Conservation (phyloP, 2,329 filamentous ascomycete genomes). For the Shiraia sp. region DNA sequence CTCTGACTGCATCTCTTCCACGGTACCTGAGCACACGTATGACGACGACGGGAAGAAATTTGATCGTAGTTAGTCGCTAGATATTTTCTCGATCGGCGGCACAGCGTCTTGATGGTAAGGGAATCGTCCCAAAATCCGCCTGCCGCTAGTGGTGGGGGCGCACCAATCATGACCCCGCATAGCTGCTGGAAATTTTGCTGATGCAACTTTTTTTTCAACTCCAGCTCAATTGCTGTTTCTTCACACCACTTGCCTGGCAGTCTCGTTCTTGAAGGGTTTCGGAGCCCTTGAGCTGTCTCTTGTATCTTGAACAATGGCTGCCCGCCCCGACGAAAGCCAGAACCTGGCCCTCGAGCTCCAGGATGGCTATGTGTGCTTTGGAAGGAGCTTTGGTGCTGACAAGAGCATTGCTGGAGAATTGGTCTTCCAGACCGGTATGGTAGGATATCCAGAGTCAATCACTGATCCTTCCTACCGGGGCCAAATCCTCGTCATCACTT, state of each 20-base stretch:
- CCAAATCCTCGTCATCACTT: slow-evolving; percentile 95
- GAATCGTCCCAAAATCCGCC: too few species aligned
- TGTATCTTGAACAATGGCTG: slow-evolving; percentile 35
- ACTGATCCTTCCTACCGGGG: slow-evolving; percentile 87
- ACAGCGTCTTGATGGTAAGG: too few species aligned
- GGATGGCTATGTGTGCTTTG: slow-evolving; percentile 88
- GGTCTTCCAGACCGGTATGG: slow-evolving; percentile 99
- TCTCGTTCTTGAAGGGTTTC: slow-evolving; percentile 35
- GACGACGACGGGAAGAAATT: too few species aligned
- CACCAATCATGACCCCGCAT: slow-evolving; percentile 16
- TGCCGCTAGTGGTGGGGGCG: too few species aligned
- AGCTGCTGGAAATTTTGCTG: background rate
- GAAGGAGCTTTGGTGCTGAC: slow-evolving; percentile 93
- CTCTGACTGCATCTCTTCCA: too few species aligned
- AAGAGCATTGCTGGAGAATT: slow-evolving; percentile 96
- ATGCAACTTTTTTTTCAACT: slow-evolving; percentile 18
- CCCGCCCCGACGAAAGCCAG: slow-evolving; percentile 49
- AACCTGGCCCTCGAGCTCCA: slow-evolving; percentile 88
- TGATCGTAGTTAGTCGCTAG: too few species aligned
- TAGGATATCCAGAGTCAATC: slow-evolving; percentile 93
- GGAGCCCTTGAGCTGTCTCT: slow-evolving; percentile 41
- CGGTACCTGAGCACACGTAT: too few species aligned
- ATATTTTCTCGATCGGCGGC: too few species aligned
- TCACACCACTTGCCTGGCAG: slow-evolving; percentile 35
- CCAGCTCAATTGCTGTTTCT: slow-evolving; percentile 19